Evolutionary conservation across 2,329 filamentous ascomycete species (phyloP), one percentile per base, ranked within the genome.

Genomic region (Torrubiella hemipterigena): DNA sequence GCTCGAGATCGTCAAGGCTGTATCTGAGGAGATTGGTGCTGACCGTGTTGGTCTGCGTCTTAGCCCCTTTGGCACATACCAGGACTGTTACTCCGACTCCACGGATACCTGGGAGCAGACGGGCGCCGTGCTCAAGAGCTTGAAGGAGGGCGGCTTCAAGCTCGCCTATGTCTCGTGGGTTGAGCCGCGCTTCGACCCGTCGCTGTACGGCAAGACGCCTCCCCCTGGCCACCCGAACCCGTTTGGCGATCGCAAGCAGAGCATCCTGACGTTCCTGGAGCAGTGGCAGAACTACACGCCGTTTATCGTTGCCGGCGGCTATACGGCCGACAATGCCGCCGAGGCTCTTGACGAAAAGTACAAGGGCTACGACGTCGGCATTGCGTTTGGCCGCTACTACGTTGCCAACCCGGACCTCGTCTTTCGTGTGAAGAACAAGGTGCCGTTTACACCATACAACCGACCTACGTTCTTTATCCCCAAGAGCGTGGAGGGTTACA

Each of bases 21-120:
- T 63, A 2, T 42, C 55, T 5, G 48, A 44, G 1, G 58, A 56
- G 4, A 50, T 67, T 10, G 73, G 73, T 3, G 55, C 61, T 0
- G 59, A 75, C 6, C 55, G 58, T 29, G 59, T 60, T 7, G 67
- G 58, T 6, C 65, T 77, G 27, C 61, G 76, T 2, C 47, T 80
- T 9, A 67, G 60, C 3, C 75, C 75, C 0, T 79, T 52, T 35
- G 47, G 46, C 20, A 44, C 39, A 3, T 54, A 44, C 33, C 51
- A 54, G 21, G 34, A 38, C 9, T 45, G 46, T 0, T 45, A 43
- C 15, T 45, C 43, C 0, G 44, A 42, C 15, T 45, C 43, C 4
- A 24, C 36, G 5, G 38, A 55, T 10, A 42, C 47, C 2, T 47
- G 47, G 43, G 48, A 46, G 10, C 52, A 50, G 30, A 48, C 40